phyloP scores from a whole-genome alignment of 805 yeast species.

The Ogataea paraovalis region DNA sequence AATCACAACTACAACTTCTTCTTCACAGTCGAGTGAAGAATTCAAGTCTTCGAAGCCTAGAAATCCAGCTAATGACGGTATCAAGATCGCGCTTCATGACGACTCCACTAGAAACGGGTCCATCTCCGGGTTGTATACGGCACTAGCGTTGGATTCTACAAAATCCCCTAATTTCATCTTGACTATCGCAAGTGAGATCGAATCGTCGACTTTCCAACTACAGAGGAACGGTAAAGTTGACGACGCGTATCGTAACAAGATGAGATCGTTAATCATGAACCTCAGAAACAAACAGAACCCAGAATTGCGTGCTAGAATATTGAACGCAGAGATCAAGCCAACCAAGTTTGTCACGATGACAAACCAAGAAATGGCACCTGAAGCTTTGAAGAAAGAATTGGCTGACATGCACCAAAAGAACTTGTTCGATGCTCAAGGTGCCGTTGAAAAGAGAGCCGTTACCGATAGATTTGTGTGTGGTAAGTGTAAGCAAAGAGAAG shows the following conservation, averaged over 20 bases:
- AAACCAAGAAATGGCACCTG: conserved; percentile 96
- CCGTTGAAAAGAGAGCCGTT: conserved; percentile 90
- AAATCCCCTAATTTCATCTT: conserved; percentile 50
- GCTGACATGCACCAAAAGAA: conserved; percentile 85
- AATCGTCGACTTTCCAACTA: conserved; percentile 59
- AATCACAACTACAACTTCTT: too few species aligned
- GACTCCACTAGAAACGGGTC: conserved; percentile 83
- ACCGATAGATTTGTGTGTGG: conserved; percentile 98
- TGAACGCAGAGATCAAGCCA: conserved; percentile 64
- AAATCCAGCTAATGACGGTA: conserved; percentile 77
- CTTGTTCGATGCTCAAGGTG: conserved; percentile 95
- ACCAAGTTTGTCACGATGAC: conserved; percentile 69
- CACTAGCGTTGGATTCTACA: conserved; percentile 76
- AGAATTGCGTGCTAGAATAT: conserved; percentile 65
- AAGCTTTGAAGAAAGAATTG: conserved; percentile 76
- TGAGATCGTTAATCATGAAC: conserved; percentile 83
- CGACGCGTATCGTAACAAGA: conserved; percentile 70
- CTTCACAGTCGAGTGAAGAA: too few species aligned
- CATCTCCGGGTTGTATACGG: conserved; percentile 79
- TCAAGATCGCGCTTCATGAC: conserved; percentile 63
- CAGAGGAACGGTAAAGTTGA: conserved; percentile 53
- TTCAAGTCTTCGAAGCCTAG: conserved; percentile 45
- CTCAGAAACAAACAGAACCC: conserved; percentile 88
- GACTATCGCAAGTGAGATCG: conserved; percentile 64
- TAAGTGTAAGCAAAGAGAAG: conserved; percentile 95